Percentiles rank a stretch among this genome's conserved stretches.
Conservation (phyloP, 352 stramenopile genomes). For the Pythium brachiatum region DNA sequence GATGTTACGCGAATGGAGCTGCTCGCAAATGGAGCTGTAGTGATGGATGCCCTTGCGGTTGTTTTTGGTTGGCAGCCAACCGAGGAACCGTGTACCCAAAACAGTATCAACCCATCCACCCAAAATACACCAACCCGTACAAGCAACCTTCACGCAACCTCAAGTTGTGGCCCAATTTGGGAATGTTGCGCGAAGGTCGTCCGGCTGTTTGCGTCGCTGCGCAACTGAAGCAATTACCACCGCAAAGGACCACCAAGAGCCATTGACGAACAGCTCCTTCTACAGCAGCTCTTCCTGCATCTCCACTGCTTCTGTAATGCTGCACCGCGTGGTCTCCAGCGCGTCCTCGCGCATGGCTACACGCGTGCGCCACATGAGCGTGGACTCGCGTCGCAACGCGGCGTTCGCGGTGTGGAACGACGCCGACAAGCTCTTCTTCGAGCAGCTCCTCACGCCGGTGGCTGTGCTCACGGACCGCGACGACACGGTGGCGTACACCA, state of each 20-base stretch:
- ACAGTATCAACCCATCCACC: neutral
- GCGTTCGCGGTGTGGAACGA: constrained; percentile 56
- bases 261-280: neutral
- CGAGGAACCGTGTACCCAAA: constrained; percentile 8
- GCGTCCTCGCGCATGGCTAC: constrained; percentile 3
- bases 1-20: no score
- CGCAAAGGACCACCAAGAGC: neutral
- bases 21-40: neutral
- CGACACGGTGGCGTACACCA: constrained; percentile 66
- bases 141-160: constrained; percentile 16
- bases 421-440: constrained; percentile 64
- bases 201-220: constrained; percentile 19
- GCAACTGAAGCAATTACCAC: neutral
- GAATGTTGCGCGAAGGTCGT: constrained; percentile 22
- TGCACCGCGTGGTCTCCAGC: neutral
- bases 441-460: constrained; percentile 53
- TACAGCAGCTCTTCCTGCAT: neutral
- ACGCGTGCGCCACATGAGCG: constrained; percentile 25
- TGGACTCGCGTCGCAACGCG: constrained; percentile 29
- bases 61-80: constrained; percentile 21
- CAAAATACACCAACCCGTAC: neutral
- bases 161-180: neutral
- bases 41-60: neutral
- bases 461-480: constrained; percentile 66
- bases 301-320: neutral